phyloP scores from a whole-genome alignment of 768 basidiomycete genomes.

The Candolleomyces aberdarensis region DNA sequence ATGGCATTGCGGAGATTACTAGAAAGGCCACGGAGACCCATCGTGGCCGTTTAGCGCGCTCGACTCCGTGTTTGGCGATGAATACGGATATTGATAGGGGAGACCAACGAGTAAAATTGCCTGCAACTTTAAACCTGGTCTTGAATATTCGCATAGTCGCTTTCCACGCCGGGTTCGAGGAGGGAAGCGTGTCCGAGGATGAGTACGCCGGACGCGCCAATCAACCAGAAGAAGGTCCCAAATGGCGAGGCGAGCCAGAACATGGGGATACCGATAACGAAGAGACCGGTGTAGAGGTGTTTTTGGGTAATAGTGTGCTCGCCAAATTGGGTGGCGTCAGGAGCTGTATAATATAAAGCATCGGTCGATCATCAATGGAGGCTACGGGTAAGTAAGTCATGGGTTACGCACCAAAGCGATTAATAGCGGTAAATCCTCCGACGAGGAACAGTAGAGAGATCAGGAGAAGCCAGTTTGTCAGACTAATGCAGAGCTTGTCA shows the following conservation, averaged over 20 bases:
- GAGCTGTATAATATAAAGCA: constrained; percentile 41
- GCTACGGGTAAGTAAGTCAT: neutral
- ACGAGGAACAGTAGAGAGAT: constrained; percentile 85
- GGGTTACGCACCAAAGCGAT: constrained; percentile 70
- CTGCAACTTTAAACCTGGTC: constrained; percentile 48
- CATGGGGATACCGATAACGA: constrained; percentile 88
- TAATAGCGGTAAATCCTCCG: constrained; percentile 88
- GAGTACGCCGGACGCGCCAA: constrained; percentile 81
- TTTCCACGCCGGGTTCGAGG: constrained; percentile 94
- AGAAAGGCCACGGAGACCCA: neutral
- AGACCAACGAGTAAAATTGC: neutral
- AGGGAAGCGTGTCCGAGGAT: constrained; percentile 85
- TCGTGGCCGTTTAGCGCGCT: neutral
- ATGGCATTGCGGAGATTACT: constrained; percentile 1
- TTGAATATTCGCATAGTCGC: constrained; percentile 83
- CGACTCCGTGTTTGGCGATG: neutral
- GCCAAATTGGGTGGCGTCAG: constrained; percentile 83
- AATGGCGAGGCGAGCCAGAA: constrained; percentile 78
- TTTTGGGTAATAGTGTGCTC: constrained; percentile 85
- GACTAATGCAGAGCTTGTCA: constrained; percentile 33
- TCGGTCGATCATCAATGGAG: neutral
- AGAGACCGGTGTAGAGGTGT: constrained; percentile 81
- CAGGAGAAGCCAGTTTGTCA: constrained; percentile 82
- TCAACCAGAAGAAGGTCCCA: constrained; percentile 90
- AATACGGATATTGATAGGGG: neutral